Base-by-base conservation (phyloP, 768 basidiomycete genomes). In the Polyporus arcularius region DNA sequence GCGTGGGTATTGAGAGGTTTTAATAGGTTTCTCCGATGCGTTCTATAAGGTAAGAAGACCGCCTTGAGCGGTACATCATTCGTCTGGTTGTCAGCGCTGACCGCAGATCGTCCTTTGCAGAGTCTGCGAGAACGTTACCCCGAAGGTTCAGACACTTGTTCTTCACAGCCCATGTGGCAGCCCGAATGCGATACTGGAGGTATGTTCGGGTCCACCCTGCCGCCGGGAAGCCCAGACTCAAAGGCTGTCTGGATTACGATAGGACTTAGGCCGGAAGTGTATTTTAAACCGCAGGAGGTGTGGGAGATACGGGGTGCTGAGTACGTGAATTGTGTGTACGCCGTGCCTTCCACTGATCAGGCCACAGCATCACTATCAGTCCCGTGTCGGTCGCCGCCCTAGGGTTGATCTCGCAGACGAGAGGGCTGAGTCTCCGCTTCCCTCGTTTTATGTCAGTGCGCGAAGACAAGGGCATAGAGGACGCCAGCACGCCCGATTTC, bases 231-330 rank as follows among this genome's bases (percentile, higher is more conserved):
- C n/a, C 40, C 46, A 35, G 46, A 53, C 32, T 48, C 21, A 9
- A 28, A 12, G 12, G 21, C 21, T 28, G 21, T 48, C 14, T 12
- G 46, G 28, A 12, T 18, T 26, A 48, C 46, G 26, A 18, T 15
- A 89, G 88, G 85, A 2, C 83, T 86, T 61, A 80, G 66, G 55
- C 88, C 89, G 3, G 79, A 85, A 57, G 81, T 89, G 40, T 91
- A 86, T 71, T 89, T 91, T 69, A 81, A 79, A 64, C 89, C 90
- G 18, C 75, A 76, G 58, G 85, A 90, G 70, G 91, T 94, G 15
- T 97, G 95, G 95, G 94, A 97, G 75, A 90, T 96, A 58, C 82
- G 85, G 30, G 87, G 88, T 41, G 88, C 89, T 60, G 86, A 90
- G 88, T 70, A 62, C 30, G 68, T 61, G 9, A 35, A 28, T 50